Conservation (phyloP, 495 filamentous ascomycete genomes). For the Penicillium roqueforti region DNA sequence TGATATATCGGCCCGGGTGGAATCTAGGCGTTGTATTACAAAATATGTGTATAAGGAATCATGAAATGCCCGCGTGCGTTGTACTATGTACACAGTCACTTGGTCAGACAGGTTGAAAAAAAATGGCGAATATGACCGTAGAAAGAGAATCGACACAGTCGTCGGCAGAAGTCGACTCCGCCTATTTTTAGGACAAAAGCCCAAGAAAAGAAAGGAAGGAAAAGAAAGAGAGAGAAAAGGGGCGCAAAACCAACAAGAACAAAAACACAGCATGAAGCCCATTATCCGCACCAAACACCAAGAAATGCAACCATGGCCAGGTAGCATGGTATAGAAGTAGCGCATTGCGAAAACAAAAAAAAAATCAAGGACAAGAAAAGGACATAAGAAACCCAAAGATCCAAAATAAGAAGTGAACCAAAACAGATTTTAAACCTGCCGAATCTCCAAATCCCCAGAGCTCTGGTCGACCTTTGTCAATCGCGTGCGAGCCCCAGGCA, state of each 20-base stretch:
- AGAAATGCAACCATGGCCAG: not conserved
- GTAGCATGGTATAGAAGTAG: not conserved
- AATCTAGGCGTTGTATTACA: not conserved
- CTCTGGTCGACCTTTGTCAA: conserved; percentile 22
- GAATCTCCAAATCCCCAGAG: conserved; percentile 26
- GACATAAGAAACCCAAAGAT: not conserved
- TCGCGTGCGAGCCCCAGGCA: conserved; percentile 13
- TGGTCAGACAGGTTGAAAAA: not conserved
- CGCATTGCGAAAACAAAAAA: not conserved
- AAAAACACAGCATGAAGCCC: conserved; percentile 1
- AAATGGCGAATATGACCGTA: not conserved
- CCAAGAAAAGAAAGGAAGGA: not conserved
- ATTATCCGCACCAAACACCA: not conserved
- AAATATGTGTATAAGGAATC: conserved; percentile 1
- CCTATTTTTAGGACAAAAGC: not conserved
- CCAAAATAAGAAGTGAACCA: not conserved
- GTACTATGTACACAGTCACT: conserved; percentile 3
- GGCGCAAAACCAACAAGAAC: conserved; percentile 10
- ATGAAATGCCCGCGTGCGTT: not conserved
- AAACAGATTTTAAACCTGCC: conserved; percentile 21
- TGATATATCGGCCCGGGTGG: not conserved
- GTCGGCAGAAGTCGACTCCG: not conserved
- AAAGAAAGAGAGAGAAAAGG: conserved; percentile 1
- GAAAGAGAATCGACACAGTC: not conserved
- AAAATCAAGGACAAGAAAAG: not conserved